Evolutionary conservation across 768 basidiomycete species (phyloP).

Genomic region (Amanita exitialis): DNA sequence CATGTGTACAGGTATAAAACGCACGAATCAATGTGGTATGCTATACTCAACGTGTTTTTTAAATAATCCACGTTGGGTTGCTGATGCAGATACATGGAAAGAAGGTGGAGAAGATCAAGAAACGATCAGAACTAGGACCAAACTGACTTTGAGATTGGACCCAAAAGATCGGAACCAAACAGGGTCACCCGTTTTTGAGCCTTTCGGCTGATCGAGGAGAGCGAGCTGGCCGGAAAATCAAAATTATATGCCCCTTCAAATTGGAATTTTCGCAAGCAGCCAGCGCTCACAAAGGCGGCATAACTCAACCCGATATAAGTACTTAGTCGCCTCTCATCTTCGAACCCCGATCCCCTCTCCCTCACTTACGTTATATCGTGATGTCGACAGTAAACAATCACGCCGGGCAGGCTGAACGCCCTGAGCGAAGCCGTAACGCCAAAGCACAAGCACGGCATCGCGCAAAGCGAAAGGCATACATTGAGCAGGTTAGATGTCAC

Average conservation of each 20-base stretch:
- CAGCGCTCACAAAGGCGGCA: slow-evolving; percentile 18
- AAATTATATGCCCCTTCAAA: slow-evolving; percentile 22
- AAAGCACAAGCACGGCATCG: slow-evolving; percentile 86
- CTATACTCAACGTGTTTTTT: slow-evolving; percentile 10
- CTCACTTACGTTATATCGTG: slow-evolving; percentile 39
- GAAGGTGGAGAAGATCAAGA: neutral
- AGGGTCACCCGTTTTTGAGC: slow-evolving; percentile 29
- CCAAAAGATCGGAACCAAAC: slow-evolving; percentile 17
- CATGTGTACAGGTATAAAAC: neutral
- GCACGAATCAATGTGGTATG: neutral
- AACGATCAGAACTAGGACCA: slow-evolving; percentile 5
- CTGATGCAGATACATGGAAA: slow-evolving; percentile 2
- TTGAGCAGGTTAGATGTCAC: slow-evolving; percentile 57
- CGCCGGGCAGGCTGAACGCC: slow-evolving; percentile 51
- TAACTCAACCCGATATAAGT: slow-evolving; percentile 30
- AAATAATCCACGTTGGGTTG: slow-evolving; percentile 2
- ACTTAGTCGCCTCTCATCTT: slow-evolving; percentile 22
- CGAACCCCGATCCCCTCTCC: slow-evolving; percentile 43
- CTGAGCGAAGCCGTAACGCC: slow-evolving; percentile 80
- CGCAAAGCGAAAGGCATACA: slow-evolving; percentile 89
- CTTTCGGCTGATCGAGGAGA: slow-evolving; percentile 33
- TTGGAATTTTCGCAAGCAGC: slow-evolving; percentile 20
- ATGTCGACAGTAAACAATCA: slow-evolving; percentile 53
- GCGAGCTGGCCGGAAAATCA: slow-evolving; percentile 41
- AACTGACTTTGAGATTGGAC: slow-evolving; percentile 11